phyloP scores from a whole-genome alignment of 1,284 basidiomycete species.

The Ustilago curta region DNA sequence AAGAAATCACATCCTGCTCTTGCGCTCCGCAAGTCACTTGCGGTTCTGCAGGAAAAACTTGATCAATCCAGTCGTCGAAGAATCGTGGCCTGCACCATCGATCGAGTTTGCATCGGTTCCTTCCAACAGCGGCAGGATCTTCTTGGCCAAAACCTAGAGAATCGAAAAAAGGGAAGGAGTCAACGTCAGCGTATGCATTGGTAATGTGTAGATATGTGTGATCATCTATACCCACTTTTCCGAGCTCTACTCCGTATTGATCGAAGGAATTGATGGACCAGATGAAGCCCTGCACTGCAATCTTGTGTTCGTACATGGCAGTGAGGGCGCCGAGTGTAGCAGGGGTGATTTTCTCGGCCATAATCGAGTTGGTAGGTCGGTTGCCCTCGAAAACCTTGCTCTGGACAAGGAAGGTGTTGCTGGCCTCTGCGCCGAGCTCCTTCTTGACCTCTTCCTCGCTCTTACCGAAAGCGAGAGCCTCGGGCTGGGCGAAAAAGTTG shows the following conservation, averaged over 20 bases:
- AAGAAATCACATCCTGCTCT: conserved; percentile 14
- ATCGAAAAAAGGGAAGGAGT: neutral
- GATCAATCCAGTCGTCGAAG: conserved; percentile 72
- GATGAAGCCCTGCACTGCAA: conserved; percentile 94
- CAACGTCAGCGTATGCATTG: neutral
- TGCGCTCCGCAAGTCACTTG: conserved; percentile 32
- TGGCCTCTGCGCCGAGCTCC: conserved; percentile 80
- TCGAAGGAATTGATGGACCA: conserved; percentile 98
- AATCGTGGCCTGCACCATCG: conserved; percentile 79
- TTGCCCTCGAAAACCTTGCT: conserved; percentile 98
- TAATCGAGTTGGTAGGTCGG: conserved; percentile 93
- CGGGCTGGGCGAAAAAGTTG: conserved; percentile 97
- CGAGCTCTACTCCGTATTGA: conserved; percentile 76
- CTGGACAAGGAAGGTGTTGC: conserved; percentile 87
- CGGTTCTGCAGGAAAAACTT: conserved; percentile 61
- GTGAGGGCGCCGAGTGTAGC: conserved; percentile 88
- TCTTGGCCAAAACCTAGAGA: conserved; percentile 81
- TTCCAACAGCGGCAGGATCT: conserved; percentile 87
- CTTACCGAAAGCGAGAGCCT: conserved; percentile 95
- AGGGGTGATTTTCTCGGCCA: conserved; percentile 93
- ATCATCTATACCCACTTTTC: no score
- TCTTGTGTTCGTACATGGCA: conserved; percentile 98
- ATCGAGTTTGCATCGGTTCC: conserved; percentile 79
- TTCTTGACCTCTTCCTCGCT: conserved; percentile 85
- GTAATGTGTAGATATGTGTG: no score